These are phyloP conservation scores for Penicillium nucicola DNA, from an alignment of 495 filamentous ascomycete species.

Conservation along the genomic window DNA sequence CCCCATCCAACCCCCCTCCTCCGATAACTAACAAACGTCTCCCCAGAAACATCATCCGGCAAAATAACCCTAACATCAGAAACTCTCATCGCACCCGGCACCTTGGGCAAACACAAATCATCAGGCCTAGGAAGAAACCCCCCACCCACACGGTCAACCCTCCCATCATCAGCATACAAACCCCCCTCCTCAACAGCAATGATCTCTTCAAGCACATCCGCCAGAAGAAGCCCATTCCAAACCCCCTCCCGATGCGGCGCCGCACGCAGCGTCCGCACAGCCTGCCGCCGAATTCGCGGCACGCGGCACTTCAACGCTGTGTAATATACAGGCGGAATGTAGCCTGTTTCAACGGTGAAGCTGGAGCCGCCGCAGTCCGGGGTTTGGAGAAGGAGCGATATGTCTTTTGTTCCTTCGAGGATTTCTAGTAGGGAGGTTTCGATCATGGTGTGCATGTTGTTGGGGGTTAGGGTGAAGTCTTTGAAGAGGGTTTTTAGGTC, in stretches of 20 bases:
- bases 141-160: neutral
- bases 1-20: neutral
- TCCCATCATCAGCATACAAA: conserved; percentile 9
- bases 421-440: conserved; percentile 1
- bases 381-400: neutral
- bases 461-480: neutral
- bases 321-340: conserved; percentile 51
- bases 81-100: conserved; percentile 1
- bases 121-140: neutral
- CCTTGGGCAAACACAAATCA: conserved; percentile 3
- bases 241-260: conserved; percentile 50
- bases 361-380: conserved; percentile 15
- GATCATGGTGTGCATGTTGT: neutral
- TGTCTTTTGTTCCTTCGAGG: neutral
- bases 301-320: conserved; percentile 56
- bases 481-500: neutral
- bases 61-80: conserved; percentile 13
- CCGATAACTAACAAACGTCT: conserved; percentile 13
- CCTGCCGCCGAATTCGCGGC: conserved; percentile 38
- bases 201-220: conserved; percentile 13
- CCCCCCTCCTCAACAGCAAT: conserved; percentile 15
- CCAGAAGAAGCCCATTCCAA: conserved; percentile 35
- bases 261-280: conserved; percentile 35
- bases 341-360: conserved; percentile 46
- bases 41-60: conserved; percentile 4